phyloP scores from a whole-genome alignment of 148 eudicot genomes.

The Gaultheria prostrata region DNA sequence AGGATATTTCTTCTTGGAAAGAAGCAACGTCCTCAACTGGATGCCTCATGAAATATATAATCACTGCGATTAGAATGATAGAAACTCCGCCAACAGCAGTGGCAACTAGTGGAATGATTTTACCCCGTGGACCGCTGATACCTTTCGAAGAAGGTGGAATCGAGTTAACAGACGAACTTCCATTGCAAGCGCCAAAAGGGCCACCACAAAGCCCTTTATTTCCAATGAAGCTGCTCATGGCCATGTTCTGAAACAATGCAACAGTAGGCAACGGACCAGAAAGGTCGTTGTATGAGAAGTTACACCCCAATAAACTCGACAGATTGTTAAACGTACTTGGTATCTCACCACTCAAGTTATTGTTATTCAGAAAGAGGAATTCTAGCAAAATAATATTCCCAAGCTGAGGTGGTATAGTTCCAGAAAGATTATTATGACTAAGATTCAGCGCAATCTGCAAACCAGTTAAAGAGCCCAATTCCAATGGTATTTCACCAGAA shows the following conservation, averaged over 20 bases:
- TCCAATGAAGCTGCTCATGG: constrained; percentile 56
- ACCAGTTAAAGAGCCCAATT: constrained; percentile 67
- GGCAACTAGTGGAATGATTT: constrained; percentile 52
- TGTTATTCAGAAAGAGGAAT: constrained; percentile 65
- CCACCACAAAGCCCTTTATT: constrained; percentile 84
- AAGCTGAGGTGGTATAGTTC: constrained; percentile 73
- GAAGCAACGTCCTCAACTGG: constrained; percentile 57
- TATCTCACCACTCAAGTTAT: constrained; percentile 78
- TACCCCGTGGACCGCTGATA: constrained; percentile 41
- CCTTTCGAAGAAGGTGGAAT: constrained; percentile 31
- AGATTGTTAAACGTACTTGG: constrained; percentile 76
- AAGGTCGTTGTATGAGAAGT: constrained; percentile 78
- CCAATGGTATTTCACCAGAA: constrained; percentile 70
- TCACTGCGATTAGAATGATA: constrained; percentile 64
- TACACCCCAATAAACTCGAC: constrained; percentile 74
- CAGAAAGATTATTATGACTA: constrained; percentile 75
- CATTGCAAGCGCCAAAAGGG: constrained; percentile 55
- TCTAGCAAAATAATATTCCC: constrained; percentile 81
- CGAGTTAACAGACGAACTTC: constrained; percentile 28
- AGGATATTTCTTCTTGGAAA: constrained; percentile 39
- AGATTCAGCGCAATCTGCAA: constrained; percentile 88
- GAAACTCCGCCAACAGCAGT: constrained; percentile 71
- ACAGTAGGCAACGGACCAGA: constrained; percentile 75
- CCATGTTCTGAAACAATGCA: constrained; percentile 66
- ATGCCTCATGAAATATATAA: constrained; percentile 39